These are phyloP conservation scores for Jamesozyma rosinii DNA, from an alignment of 805 yeast species.

Conservation along the genomic window DNA sequence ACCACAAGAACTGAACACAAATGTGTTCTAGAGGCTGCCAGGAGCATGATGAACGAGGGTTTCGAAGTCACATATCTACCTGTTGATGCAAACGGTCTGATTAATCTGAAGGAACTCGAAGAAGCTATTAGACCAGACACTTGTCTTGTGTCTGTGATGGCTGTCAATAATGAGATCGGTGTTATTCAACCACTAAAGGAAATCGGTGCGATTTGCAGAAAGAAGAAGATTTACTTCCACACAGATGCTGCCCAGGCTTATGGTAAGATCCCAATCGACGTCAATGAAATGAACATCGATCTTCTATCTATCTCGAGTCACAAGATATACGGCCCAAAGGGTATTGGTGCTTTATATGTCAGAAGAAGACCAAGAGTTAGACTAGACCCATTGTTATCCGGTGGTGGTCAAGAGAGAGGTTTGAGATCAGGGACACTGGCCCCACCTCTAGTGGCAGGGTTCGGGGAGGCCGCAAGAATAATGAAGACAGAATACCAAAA, in stretches of 20 bases:
- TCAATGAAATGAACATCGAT: constrained; percentile 87
- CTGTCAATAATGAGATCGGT: constrained; percentile 96
- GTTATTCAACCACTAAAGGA: constrained; percentile 93
- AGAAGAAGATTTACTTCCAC: constrained; percentile 88
- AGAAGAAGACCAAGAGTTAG: constrained; percentile 98
- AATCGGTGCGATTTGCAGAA: constrained; percentile 80
- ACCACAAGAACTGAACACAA: constrained; percentile 97
- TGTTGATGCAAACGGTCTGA: constrained; percentile 71
- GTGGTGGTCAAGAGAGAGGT: constrained; percentile 99
- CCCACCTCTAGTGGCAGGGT: constrained; percentile 91
- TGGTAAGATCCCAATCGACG: constrained; percentile 89
- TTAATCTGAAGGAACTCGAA: constrained; percentile 68
- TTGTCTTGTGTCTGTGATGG: constrained; percentile 84
- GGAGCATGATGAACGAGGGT: constrained; percentile 93
- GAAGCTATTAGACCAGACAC: constrained; percentile 85
- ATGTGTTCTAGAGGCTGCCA: constrained; percentile 94
- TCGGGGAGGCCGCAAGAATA: constrained; percentile 93
- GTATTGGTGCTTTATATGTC: constrained; percentile 89
- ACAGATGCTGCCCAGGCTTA: constrained; percentile 96
- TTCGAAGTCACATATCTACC: constrained; percentile 91
- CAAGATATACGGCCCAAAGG: constrained; percentile 96
- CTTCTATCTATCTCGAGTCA: constrained; percentile 90
- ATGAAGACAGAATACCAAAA: constrained; percentile 63
- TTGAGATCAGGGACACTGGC: constrained; percentile 93
- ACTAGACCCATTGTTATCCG: constrained; percentile 86